These are phyloP conservation scores for Geosiphon pyriformis DNA, from an alignment of 192 early-diverging fungal species.

Conservation along the genomic window DNA sequence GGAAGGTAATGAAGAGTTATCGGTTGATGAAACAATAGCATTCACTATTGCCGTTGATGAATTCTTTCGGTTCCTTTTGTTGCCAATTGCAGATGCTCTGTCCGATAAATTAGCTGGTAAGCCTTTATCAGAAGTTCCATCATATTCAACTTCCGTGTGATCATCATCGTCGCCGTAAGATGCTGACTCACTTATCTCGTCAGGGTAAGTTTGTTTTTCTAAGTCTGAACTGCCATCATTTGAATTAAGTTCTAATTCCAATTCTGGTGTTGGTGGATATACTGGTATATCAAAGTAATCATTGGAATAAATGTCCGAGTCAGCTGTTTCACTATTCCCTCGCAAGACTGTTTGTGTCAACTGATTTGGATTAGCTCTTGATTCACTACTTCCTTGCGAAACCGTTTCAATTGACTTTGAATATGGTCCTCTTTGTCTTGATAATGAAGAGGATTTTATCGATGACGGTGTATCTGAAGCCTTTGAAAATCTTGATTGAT, in stretches of 20 bases:
- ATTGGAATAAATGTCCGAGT: not conserved
- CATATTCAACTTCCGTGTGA: not conserved
- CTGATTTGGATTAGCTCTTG: too few species aligned
- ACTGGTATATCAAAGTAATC: too few species aligned
- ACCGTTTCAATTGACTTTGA: too few species aligned
- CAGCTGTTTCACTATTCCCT: not conserved
- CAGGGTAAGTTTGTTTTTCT: not conserved
- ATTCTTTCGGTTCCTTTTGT: not conserved
- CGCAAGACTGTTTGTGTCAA: too few species aligned
- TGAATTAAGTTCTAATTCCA: not conserved
- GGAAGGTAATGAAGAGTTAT: constrained; percentile 36
- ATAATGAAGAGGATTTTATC: not conserved
- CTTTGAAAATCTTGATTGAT: not conserved
- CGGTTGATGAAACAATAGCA: constrained; percentile 31
- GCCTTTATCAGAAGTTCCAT: not conserved
- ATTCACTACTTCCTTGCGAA: not conserved
- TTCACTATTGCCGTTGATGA: not conserved
- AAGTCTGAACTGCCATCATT: not conserved
- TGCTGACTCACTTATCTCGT: not conserved
- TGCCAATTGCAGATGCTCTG: not conserved
- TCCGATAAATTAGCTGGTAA: not conserved
- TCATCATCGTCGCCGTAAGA: not conserved
- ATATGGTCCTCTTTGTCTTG: too few species aligned
- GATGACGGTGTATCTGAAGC: not conserved
- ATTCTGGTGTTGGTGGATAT: too few species aligned